Conservation (phyloP, 495 filamentous ascomycete genomes). For the Bombardia bombarda region DNA sequence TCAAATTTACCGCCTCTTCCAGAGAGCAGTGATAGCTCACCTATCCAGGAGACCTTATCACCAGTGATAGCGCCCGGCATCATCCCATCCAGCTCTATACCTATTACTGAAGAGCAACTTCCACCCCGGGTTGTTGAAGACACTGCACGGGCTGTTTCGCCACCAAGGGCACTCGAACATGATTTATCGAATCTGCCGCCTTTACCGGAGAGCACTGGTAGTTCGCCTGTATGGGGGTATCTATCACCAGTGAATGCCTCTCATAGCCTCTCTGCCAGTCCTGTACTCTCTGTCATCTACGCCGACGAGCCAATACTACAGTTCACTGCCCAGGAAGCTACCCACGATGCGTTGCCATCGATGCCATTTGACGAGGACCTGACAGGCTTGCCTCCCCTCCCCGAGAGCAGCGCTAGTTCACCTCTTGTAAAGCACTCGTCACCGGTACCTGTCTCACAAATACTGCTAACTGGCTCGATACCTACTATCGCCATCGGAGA, state of each 20-base stretch:
- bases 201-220: conserved; percentile 4
- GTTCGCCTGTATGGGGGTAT: neutral
- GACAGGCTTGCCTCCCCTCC: neutral
- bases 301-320: too few species aligned
- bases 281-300: neutral
- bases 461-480: too few species aligned
- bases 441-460: neutral
- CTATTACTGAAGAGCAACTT: neutral
- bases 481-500: neutral
- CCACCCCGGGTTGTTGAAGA: neutral
- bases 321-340: too few species aligned
- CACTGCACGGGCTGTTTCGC: neutral
- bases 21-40: conserved; percentile 4
- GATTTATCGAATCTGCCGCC: neutral
- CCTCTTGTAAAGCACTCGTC: neutral
- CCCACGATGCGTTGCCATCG: too few species aligned
- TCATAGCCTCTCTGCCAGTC: neutral
- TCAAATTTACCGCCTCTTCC: conserved; percentile 5
- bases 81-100: neutral
- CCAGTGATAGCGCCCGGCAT: neutral
- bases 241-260: neutral
- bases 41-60: neutral
- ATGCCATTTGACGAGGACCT: neutral
- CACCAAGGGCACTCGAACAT: neutral
- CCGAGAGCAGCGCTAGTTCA: neutral